These are phyloP conservation scores for Podospora pseudoanserina DNA, from an alignment of 495 filamentous ascomycete species.

Conservation along the genomic window DNA sequence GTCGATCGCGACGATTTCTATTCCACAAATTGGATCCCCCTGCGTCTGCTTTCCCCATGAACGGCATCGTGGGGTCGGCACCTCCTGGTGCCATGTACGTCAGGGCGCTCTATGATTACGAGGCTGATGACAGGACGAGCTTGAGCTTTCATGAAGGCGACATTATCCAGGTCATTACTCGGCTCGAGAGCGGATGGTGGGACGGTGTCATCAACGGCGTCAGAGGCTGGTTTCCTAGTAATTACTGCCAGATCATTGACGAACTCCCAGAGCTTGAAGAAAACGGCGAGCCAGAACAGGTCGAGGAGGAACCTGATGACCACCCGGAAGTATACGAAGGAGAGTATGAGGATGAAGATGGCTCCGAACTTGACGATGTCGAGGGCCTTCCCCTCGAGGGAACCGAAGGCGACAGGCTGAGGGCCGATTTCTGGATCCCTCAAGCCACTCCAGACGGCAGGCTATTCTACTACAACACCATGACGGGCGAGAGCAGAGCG, in stretches of 20 bases:
- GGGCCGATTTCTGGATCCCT: conserved; percentile 96
- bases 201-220: conserved; percentile 92
- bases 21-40: conserved; percentile 16
- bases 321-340: conserved; percentile 40
- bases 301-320: conserved; percentile 65
- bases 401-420: conserved; percentile 65
- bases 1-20: conserved; percentile 34
- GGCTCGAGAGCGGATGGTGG: conserved; percentile 98
- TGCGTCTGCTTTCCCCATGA: conserved; percentile 49
- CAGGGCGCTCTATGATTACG: conserved; percentile 94
- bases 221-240: conserved; percentile 98
- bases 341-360: conserved; percentile 32
- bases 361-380: conserved; percentile 44
- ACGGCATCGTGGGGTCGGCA: conserved; percentile 65
- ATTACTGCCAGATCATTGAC: conserved; percentile 87
- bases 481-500: conserved; percentile 88
- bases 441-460: conserved; percentile 92
- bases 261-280: conserved; percentile 56
- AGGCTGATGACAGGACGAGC: conserved; percentile 93
- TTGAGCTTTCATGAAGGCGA: conserved; percentile 94
- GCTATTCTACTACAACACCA: conserved; percentile 96
- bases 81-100: conserved; percentile 82
- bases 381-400: conserved; percentile 67
- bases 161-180: conserved; percentile 95
- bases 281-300: conserved; percentile 64